Conservation (phyloP, 495 filamentous ascomycete genomes). For the Oleoguttula mirabilis region DNA sequence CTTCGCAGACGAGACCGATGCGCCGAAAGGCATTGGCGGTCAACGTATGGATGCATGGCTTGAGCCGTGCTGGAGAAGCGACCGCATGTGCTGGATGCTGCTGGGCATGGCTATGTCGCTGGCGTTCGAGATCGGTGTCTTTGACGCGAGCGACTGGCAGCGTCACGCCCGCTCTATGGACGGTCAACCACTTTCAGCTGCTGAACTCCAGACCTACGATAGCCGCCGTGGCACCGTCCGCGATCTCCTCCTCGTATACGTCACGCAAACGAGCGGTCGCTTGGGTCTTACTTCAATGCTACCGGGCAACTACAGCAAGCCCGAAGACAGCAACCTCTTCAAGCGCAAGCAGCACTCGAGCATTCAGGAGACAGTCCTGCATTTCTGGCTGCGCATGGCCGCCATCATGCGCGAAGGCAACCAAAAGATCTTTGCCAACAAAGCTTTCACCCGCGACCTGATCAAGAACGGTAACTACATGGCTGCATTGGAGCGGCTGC, state of each 20-base stretch:
- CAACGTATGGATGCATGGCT: conserved; percentile 85
- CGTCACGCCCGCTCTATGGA: conserved; percentile 43
- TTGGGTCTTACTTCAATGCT: conserved; percentile 92
- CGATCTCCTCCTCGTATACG: conserved; percentile 73
- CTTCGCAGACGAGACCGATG: conserved; percentile 17
- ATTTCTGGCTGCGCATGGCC: conserved; percentile 85
- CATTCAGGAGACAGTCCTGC: conserved; percentile 64
- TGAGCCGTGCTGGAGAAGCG: conserved; percentile 90
- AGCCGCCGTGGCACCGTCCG: conserved; percentile 71
- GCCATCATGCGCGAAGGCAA: conserved; percentile 81
- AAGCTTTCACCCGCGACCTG: conserved; percentile 69
- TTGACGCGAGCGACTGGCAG: conserved; percentile 61
- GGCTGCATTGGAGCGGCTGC: conserved; percentile 63
- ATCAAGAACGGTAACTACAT: conserved; percentile 77
- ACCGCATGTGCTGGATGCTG: conserved; percentile 98
- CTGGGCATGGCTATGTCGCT: conserved; percentile 80
- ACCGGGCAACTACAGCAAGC: conserved; percentile 34
- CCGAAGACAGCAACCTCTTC: conserved; percentile 20
- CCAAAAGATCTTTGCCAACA: conserved; percentile 69
- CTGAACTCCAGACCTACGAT: conserved; percentile 60
- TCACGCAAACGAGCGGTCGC: conserved; percentile 82
- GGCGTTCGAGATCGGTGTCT: conserved; percentile 88
- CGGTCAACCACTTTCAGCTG: conserved; percentile 23
- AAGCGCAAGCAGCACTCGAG: conserved; percentile 7
- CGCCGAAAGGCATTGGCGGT: conserved; percentile 37